Percentiles rank a stretch among this genome's conserved stretches.
Conservation (phyloP, 2,329 filamentous ascomycete genomes). For the Amauroascus verrucosus region DNA sequence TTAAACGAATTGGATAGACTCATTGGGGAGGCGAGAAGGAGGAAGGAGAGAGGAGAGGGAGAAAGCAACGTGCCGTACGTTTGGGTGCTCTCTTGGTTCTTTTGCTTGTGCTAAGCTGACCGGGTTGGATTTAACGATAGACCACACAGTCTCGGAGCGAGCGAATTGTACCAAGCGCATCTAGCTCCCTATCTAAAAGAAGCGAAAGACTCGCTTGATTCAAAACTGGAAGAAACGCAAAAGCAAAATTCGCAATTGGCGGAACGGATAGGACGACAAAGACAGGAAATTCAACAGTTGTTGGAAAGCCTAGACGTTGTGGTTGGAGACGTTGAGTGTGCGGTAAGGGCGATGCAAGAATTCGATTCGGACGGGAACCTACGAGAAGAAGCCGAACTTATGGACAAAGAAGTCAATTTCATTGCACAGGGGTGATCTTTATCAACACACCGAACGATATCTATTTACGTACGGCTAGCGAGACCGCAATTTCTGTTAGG, state of each 20-base stretch:
- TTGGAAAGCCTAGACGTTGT: slow-evolving; percentile 46
- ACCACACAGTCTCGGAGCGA: slow-evolving; percentile 49
- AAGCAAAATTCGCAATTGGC: slow-evolving; percentile 45
- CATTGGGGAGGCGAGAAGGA: slow-evolving; percentile 47
- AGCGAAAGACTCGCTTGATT: slow-evolving; percentile 40
- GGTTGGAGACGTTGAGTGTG: slow-evolving; percentile 47
- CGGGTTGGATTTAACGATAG: slow-evolving; percentile 26
- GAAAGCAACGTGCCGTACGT: slow-evolving; percentile 41
- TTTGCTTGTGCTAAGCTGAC: slow-evolving; percentile 1
- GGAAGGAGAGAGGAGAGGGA: slow-evolving; percentile 39
- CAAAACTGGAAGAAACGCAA: slow-evolving; percentile 42
- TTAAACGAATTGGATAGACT: slow-evolving; percentile 53
- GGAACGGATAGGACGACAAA: slow-evolving; percentile 43
- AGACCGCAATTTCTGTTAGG: too few relatives aligned
- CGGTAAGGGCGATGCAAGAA: slow-evolving; percentile 34
- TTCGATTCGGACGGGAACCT: slow-evolving; percentile 31
- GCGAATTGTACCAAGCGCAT: slow-evolving; percentile 49
- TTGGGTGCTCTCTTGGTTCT: slow-evolving; percentile 1
- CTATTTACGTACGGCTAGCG: too few relatives aligned
- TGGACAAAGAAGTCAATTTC: slow-evolving; percentile 35
- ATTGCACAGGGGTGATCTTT: slow-evolving; percentile 21
- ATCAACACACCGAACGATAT: background rate
- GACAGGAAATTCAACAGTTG: slow-evolving; percentile 47
- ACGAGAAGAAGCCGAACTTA: slow-evolving; percentile 34
- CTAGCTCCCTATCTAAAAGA: slow-evolving; percentile 46